A percentile compares a stretch with the other conserved stretches of the same genome.
Conservation (phyloP, 2,329 filamentous ascomycete genomes). For the Fusarium avenaceum region DNA sequence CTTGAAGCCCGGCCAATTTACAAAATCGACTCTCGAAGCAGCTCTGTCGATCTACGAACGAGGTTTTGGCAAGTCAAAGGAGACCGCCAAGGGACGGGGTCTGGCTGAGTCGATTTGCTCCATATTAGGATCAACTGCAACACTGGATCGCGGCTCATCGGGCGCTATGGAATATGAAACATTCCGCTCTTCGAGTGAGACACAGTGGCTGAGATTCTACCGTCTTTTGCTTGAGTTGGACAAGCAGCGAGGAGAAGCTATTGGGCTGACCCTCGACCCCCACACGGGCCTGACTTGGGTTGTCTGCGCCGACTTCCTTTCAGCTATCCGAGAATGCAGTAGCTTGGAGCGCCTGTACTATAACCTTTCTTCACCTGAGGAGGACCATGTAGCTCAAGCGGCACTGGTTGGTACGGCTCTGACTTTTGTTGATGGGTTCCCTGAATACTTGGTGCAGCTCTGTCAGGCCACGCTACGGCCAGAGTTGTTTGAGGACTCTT, state of each 20-base stretch:
- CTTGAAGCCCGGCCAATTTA: constrained; percentile 86
- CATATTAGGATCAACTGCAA: constrained; percentile 77
- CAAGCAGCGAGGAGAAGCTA: constrained; percentile 83
- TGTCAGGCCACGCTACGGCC: constrained; percentile 76
- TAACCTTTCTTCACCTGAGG: constrained; percentile 70
- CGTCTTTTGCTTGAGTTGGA: constrained; percentile 88
- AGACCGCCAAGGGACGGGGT: constrained; percentile 63
- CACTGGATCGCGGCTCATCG: constrained; percentile 71
- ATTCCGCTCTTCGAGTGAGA: constrained; percentile 79
- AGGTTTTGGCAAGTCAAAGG: constrained; percentile 59
- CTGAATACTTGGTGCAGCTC: constrained; percentile 75
- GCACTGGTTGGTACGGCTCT: constrained; percentile 77
- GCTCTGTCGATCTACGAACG: constrained; percentile 85
- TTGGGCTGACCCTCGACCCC: constrained; percentile 82
- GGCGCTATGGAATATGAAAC: constrained; percentile 80
- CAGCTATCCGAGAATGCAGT: constrained; percentile 84
- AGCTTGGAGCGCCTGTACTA: constrained; percentile 80
- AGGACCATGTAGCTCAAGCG: constrained; percentile 67
- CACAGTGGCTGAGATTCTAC: constrained; percentile 92
- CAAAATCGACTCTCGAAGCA: constrained; percentile 82
- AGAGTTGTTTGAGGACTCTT: constrained; percentile 81
- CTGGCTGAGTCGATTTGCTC: constrained; percentile 83
- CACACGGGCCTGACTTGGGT: constrained; percentile 83
- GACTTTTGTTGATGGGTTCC: constrained; percentile 77
- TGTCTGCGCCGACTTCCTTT: constrained; percentile 83